Evolutionary conservation across 2,329 filamentous ascomycete species (phyloP).

Genomic region (Raffaelea ambrosiae): DNA sequence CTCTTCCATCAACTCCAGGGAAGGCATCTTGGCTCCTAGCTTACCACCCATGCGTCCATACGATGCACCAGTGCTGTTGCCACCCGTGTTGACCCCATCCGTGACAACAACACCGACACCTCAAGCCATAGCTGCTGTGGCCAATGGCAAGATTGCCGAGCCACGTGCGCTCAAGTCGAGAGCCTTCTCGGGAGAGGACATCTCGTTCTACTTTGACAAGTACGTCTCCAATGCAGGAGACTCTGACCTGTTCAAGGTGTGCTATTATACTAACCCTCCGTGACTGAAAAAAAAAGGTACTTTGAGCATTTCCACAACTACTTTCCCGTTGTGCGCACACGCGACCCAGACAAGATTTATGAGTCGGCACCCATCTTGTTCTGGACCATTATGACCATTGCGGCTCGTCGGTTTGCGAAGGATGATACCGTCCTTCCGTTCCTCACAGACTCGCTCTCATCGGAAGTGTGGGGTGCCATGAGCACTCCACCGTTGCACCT

Average conservation of each 20-base stretch:
- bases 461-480: conserved; percentile 36
- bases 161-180: conserved; percentile 37
- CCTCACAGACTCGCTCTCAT: conserved; percentile 36
- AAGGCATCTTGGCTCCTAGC: conserved; percentile 9
- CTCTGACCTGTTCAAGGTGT: no score
- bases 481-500: conserved; percentile 34
- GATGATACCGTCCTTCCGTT: conserved; percentile 32
- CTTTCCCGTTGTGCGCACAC: conserved; percentile 40
- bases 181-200: conserved; percentile 42
- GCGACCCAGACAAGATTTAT: conserved; percentile 43
- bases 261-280: background rate
- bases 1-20: conserved; percentile 10
- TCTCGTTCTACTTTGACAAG: conserved; percentile 48
- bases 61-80: conserved; percentile 11
- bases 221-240: conserved; percentile 15
- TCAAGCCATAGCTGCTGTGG: conserved; percentile 6
- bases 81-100: conserved; percentile 12
- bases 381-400: conserved; percentile 44
- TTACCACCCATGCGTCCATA: conserved; percentile 13
- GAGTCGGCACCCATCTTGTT: conserved; percentile 39
- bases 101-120: conserved; percentile 13
- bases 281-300: conserved; percentile 28
- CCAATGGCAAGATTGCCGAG: conserved; percentile 15
- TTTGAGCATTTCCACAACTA: conserved; percentile 44
- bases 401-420: conserved; percentile 39